A percentile compares a stretch with the other conserved stretches of the same genome.
These are phyloP conservation scores for Alnus rubra DNA, from an alignment of 306 rosid genomes.

Conservation along the genomic window DNA sequence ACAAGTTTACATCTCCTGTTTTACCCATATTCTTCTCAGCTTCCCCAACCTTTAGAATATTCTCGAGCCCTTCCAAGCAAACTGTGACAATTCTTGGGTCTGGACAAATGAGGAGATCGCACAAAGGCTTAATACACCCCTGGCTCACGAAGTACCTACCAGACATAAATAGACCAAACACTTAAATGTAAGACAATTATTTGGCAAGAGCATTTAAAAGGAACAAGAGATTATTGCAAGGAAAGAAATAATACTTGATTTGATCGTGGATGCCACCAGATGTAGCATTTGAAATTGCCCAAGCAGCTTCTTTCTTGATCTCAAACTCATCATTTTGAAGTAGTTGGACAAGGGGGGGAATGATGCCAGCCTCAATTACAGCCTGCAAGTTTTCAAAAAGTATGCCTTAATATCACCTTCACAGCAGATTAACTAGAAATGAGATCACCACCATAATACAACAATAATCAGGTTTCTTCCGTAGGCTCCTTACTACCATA, in stretches of 20 bases:
- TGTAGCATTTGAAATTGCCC: conserved; percentile 95
- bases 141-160: conserved; percentile 73
- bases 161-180: conserved; percentile 24
- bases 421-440: background rate
- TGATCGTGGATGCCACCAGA: conserved; percentile 88
- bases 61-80: conserved; percentile 85
- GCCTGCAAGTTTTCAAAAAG: conserved; percentile 42
- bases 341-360: conserved; percentile 73
- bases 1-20: conserved; percentile 60
- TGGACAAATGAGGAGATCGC: conserved; percentile 88
- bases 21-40: conserved; percentile 62
- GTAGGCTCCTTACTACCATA: background rate
- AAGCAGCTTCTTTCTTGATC: conserved; percentile 90
- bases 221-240: background rate
- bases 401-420: background rate
- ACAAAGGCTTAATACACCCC: conserved; percentile 82
- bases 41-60: conserved; percentile 87
- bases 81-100: conserved; percentile 94
- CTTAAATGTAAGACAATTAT: background rate
- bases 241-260: conserved; percentile 51
- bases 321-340: conserved; percentile 94
- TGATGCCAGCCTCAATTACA: conserved; percentile 76
- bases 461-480: background rate
- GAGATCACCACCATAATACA: background rate
- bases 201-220: background rate